Conservation (phyloP, 2,329 filamentous ascomycete species). For the Trichoderma brevicompactum region DNA sequence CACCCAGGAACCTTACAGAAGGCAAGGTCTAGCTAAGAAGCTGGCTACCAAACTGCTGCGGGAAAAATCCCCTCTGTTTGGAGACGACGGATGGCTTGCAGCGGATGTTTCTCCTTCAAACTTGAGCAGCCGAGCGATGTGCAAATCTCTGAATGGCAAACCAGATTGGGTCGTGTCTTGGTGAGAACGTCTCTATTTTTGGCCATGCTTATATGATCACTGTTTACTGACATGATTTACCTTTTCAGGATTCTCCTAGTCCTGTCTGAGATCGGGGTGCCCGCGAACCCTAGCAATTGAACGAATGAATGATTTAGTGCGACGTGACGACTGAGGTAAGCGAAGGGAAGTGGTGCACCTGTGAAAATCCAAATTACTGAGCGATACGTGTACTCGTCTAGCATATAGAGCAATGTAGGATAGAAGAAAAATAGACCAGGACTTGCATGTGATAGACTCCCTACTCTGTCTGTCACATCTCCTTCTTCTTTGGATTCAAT, state of each 20-base stretch:
- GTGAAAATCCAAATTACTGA: not conserved
- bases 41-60: slow-evolving; percentile 62
- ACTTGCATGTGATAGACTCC: too few relatives aligned
- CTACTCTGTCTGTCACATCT: too few relatives aligned
- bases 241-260: slow-evolving; percentile 1
- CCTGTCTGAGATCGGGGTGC: not conserved
- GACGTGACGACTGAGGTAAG: not conserved
- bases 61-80: slow-evolving; percentile 52
- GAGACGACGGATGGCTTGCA: slow-evolving; percentile 57
- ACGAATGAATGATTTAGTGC: not conserved
- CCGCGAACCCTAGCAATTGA: not conserved
- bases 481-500: too few relatives aligned
- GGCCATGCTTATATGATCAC: not conserved
- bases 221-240: not conserved
- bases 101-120: slow-evolving; percentile 69
- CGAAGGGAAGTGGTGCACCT: not conserved
- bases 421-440: too few relatives aligned
- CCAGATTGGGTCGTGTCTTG: slow-evolving; percentile 62
- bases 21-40: slow-evolving; percentile 65
- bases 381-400: not conserved
- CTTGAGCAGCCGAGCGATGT: slow-evolving; percentile 63
- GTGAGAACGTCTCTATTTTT: slow-evolving; percentile 45
- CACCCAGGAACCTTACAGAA: slow-evolving; percentile 56
- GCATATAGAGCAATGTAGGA: not conserved
- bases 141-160: slow-evolving; percentile 62